These are phyloP conservation scores for Emergomyces orientalis DNA, from an alignment of 2,329 filamentous ascomycete species.

Conservation along the genomic window DNA sequence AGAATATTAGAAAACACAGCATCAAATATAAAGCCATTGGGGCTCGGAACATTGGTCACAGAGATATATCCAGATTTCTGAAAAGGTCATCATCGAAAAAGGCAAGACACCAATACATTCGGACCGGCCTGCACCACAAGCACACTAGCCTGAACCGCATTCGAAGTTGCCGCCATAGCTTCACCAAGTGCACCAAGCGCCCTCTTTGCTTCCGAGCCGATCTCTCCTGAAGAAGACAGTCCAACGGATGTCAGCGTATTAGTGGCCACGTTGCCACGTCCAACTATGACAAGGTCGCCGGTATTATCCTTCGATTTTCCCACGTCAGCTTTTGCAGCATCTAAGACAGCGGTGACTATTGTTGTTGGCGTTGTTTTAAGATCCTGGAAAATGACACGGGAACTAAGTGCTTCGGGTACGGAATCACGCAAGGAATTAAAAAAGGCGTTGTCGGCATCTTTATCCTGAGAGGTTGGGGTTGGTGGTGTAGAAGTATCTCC, in stretches of 20 bases:
- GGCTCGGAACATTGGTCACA: background rate
- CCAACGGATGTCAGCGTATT: conserved; percentile 8
- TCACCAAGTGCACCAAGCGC: conserved; percentile 29
- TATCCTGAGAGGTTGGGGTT: conserved; percentile 9
- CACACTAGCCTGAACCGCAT: conserved; percentile 55
- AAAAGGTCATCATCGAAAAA: background rate
- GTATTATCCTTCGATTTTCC: conserved; percentile 54
- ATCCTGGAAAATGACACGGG: conserved; percentile 49
- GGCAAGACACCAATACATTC: conserved; percentile 16
- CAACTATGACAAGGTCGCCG: conserved; percentile 59
- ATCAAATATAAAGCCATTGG: too few species aligned
- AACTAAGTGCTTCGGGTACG: conserved; percentile 42
- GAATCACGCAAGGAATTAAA: conserved; percentile 50
- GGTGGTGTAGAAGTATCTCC: conserved; percentile 3
- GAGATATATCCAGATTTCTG: background rate
- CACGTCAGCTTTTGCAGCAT: conserved; percentile 50
- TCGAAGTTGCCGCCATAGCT: conserved; percentile 45
- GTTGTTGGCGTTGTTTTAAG: conserved; percentile 23
- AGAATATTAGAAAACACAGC: too few species aligned
- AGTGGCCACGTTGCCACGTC: conserved; percentile 14
- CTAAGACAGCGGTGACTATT: conserved; percentile 41
- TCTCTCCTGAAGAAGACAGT: conserved; percentile 29
- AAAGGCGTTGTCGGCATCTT: conserved; percentile 44
- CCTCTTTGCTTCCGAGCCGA: conserved; percentile 23
- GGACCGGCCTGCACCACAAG: conserved; percentile 56